A percentile compares a stretch with the other conserved stretches of the same genome.
Evolutionary conservation across 2,329 filamentous ascomycete genomes (phyloP).

Genomic region (Phyllosticta citrichinensis): DNA sequence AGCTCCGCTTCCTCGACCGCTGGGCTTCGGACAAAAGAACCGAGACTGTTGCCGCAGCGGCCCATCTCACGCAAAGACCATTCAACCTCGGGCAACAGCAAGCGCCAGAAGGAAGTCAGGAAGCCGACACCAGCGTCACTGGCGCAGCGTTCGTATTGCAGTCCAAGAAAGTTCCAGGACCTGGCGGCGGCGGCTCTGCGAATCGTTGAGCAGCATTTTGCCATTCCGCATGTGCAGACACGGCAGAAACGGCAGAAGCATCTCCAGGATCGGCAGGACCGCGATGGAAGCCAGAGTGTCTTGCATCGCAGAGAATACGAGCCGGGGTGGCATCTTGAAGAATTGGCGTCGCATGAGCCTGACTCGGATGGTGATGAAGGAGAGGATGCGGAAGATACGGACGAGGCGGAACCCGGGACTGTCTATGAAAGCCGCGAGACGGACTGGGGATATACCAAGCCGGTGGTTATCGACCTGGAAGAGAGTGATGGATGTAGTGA

Average conservation of each 20-base stretch:
- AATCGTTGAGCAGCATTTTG: not conserved
- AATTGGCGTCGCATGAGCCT: not conserved
- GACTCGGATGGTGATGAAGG: not conserved
- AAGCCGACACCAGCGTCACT: not conserved
- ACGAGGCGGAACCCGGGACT: not conserved
- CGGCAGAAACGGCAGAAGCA: not conserved
- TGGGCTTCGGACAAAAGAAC: not conserved
- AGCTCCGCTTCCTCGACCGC: not conserved
- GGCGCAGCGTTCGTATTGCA: not conserved
- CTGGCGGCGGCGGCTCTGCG: not conserved
- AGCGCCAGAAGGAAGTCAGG: not conserved
- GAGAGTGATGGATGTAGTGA: not conserved
- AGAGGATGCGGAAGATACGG: not conserved
- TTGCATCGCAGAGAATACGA: not conserved
- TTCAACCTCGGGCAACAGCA: not conserved
- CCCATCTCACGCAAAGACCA: not conserved
- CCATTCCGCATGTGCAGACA: not conserved
- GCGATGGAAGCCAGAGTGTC: not conserved
- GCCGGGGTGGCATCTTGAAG: not conserved
- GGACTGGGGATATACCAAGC: not conserved
- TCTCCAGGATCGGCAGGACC: not conserved
- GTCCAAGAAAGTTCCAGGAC: not conserved
- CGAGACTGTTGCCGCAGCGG: not conserved
- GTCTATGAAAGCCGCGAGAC: not conserved
- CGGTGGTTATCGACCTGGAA: not conserved